These are phyloP conservation scores for Cryptococcus hybrid DNA, from an alignment of 1,284 basidiomycete genomes.

Conservation along the genomic window DNA sequence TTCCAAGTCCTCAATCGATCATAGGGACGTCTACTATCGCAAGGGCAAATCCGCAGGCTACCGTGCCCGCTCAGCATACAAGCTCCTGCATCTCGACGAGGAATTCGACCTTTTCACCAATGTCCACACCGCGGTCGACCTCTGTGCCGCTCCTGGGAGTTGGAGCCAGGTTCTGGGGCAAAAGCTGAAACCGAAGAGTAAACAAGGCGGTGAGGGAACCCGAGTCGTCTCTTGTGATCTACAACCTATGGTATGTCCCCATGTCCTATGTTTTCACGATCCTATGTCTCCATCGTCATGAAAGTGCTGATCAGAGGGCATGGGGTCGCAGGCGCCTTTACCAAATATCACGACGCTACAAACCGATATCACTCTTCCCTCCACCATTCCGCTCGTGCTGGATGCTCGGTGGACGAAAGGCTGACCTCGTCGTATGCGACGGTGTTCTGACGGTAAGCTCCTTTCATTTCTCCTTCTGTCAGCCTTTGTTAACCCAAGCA, in stretches of 20 bases:
- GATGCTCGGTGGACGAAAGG: slow-evolving; percentile 52
- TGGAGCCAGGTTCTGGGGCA: slow-evolving; percentile 48
- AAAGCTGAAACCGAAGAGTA: slow-evolving; percentile 39
- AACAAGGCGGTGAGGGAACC: slow-evolving; percentile 16
- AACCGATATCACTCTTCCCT: slow-evolving; percentile 57
- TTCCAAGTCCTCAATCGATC: slow-evolving; percentile 50
- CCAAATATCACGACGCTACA: slow-evolving; percentile 55
- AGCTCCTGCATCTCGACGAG: slow-evolving; percentile 54
- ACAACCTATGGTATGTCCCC: slow-evolving; percentile 54
- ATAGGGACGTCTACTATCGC: slow-evolving; percentile 57
- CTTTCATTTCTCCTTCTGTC: neutral
- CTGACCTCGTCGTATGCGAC: slow-evolving; percentile 59
- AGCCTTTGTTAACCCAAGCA: no score
- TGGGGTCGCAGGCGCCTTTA: slow-evolving; percentile 51
- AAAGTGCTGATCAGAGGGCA: no score
- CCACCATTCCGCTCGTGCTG: slow-evolving; percentile 55
- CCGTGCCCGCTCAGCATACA: slow-evolving; percentile 59
- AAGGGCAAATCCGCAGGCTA: slow-evolving; percentile 52
- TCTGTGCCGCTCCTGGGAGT: slow-evolving; percentile 59
- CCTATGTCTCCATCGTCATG: neutral
- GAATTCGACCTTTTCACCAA: slow-evolving; percentile 55
- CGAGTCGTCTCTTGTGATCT: slow-evolving; percentile 58
- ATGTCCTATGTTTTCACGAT: no score
- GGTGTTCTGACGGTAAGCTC: slow-evolving; percentile 56
- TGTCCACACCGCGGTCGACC: slow-evolving; percentile 54